Evolutionary conservation across 225 moss, liverwort and hornwort genomes (phyloP).

Genomic region (Ulota crispa): DNA sequence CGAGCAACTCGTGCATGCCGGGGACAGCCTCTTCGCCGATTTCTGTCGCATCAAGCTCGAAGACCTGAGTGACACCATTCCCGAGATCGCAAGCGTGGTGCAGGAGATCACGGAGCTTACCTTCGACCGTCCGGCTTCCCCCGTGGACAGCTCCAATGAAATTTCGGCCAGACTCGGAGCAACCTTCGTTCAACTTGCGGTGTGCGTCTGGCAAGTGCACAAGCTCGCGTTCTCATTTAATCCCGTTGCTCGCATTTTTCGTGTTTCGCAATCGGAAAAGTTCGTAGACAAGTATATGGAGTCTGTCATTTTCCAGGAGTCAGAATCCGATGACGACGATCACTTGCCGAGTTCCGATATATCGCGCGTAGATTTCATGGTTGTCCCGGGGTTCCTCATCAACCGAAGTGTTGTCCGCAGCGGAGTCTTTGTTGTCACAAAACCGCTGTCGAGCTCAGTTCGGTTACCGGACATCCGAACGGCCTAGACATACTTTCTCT

Average conservation of each 20-base stretch:
- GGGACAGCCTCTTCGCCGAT: constrained; percentile 23
- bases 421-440: constrained; percentile 38
- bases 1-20: constrained; percentile 17
- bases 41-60: constrained; percentile 38
- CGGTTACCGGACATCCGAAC: constrained; percentile 10
- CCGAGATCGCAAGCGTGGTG: constrained; percentile 28
- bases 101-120: constrained; percentile 25
- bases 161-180: constrained; percentile 23
- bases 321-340: constrained; percentile 39
- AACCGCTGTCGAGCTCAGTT: constrained; percentile 31
- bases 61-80: constrained; percentile 34
- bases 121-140: constrained; percentile 13
- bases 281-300: constrained; percentile 46
- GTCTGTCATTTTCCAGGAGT: constrained; percentile 40
- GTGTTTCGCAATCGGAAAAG: constrained; percentile 32
- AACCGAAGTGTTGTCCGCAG: constrained; percentile 37
- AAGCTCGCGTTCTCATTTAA: constrained; percentile 45
- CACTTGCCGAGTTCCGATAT: constrained; percentile 12
- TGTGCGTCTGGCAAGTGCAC: constrained; percentile 48
- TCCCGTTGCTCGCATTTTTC: constrained; percentile 43
- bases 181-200: constrained; percentile 41
- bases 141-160: constrained; percentile 1
- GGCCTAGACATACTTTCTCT: background rate
- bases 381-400: constrained; percentile 48
- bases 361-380: constrained; percentile 45